Evolutionary conservation across 192 early-diverging fungal species (phyloP), one percentile per base, ranked within the genome.

Genomic region (Backusella australiensis): DNA sequence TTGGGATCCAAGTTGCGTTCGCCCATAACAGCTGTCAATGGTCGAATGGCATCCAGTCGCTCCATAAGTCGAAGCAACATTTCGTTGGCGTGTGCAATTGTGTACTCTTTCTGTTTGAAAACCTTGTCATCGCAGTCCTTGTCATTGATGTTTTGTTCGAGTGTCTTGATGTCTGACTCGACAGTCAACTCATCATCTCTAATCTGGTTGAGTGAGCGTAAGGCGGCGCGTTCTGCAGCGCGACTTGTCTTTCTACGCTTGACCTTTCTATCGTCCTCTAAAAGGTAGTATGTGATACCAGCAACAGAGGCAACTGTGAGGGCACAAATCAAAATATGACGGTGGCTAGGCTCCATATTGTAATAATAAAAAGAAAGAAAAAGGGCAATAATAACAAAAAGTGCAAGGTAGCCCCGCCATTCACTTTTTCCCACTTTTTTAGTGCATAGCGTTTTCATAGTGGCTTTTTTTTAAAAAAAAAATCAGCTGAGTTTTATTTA

Each of bases 191-290:
- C 41, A 3, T 71, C n/a, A 11, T 71, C 44, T 34, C 42, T 71
- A 4, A 71, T 71, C 19, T 49, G 42, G 23, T 44, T 36, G 21
- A 71, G 42, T 26, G 29, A 41, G 42, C 70, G 70, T 49, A 71
- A 71, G 34, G 70, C 29, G 6, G 41, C 5, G 11, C 29, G 39
- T 44, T 71, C 70, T 9, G 14, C 26, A 0, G 23, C 26, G 15
- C 70, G 70, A 12, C 39, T 41, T 44, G 35, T 29, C 44, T 71
- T 71, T 71, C 70, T 71, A 49, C 70, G 39, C 14, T 44, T 71
- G n/a, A 26, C 70, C 32, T 44, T 44, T 71, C 29, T 71, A 49
- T 71, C 70, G 15, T 71, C 70, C 41, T 71, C 70, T 32, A 71
- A 32, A 19, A 71, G 21, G 34, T 49, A 71, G 21, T 71, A 71